Percentiles rank a stretch among this genome's conserved stretches.
phyloP scores from a whole-genome alignment of 2,329 filamentous ascomycete species.

The Aspergillus fischeri region DNA sequence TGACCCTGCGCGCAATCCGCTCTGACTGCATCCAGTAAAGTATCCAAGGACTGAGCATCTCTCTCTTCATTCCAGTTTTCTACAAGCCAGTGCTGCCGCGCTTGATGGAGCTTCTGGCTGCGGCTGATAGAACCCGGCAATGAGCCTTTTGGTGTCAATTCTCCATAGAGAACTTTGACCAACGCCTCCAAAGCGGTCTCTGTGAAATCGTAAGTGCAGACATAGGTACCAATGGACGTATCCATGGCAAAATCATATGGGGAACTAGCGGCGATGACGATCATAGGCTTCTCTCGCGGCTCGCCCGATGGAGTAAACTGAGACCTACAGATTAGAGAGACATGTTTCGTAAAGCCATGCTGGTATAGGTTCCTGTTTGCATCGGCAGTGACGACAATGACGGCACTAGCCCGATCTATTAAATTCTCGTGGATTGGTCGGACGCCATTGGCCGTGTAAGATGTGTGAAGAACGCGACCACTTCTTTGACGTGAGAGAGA shows the following conservation, averaged over 20 bases:
- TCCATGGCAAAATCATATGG: conserved; percentile 97
- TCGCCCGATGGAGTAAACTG: conserved; percentile 37
- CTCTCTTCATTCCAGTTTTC: conserved; percentile 79
- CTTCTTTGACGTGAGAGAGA: conserved; percentile 81
- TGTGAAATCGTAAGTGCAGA: conserved; percentile 95
- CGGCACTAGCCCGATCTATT: conserved; percentile 80
- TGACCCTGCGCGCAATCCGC: conserved; percentile 59
- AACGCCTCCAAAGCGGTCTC: conserved; percentile 84
- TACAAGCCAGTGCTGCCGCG: conserved; percentile 92
- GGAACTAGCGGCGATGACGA: conserved; percentile 90
- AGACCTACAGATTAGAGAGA: conserved; percentile 78
- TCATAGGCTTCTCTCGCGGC: conserved; percentile 68
- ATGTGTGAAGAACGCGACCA: conserved; percentile 85
- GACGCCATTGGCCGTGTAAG: conserved; percentile 90
- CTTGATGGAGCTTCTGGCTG: conserved; percentile 80
- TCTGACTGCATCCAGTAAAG: conserved; percentile 67
- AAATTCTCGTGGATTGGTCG: conserved; percentile 89
- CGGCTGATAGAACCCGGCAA: conserved; percentile 73
- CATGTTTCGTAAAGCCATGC: conserved; percentile 90
- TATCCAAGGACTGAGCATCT: conserved; percentile 68
- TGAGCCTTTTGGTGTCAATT: conserved; percentile 55
- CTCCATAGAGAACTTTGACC: conserved; percentile 78
- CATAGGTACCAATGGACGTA: conserved; percentile 80
- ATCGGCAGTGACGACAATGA: conserved; percentile 89
- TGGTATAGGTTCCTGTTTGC: conserved; percentile 93